Percentiles rank a stretch among this genome's conserved stretches.
Conservation (phyloP, 805 yeast genomes). For the Saccharomycopsis vini region DNA sequence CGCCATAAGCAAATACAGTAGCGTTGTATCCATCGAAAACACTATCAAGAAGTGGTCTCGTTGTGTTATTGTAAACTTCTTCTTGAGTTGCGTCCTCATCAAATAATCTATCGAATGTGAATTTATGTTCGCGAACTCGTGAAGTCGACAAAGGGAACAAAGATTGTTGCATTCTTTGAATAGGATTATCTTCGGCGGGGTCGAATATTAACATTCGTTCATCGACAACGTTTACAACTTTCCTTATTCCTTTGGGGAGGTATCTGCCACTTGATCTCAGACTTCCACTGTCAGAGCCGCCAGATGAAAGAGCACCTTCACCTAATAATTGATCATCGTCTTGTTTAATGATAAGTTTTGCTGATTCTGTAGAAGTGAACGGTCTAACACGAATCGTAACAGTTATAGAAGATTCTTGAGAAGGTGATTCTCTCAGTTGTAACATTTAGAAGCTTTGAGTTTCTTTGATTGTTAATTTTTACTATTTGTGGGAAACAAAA, state of each 20-base stretch:
- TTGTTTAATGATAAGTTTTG: slow-evolving; percentile 33
- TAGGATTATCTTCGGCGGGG: slow-evolving; percentile 67
- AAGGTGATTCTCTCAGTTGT: neutral
- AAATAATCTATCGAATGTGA: slow-evolving; percentile 74
- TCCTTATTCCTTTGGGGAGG: slow-evolving; percentile 48
- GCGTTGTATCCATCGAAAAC: slow-evolving; percentile 82
- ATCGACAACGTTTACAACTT: slow-evolving; percentile 71
- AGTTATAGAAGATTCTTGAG: slow-evolving; percentile 49
- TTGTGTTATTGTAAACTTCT: slow-evolving; percentile 57
- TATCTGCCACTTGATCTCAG: slow-evolving; percentile 2
- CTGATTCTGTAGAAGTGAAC: slow-evolving; percentile 52
- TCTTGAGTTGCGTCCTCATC: slow-evolving; percentile 57
- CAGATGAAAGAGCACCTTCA: slow-evolving; percentile 41
- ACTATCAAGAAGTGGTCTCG: slow-evolving; percentile 62
- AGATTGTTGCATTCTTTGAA: slow-evolving; percentile 37
- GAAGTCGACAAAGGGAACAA: slow-evolving; percentile 33
- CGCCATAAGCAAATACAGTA: slow-evolving; percentile 92
- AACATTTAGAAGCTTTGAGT: neutral
- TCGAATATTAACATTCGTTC: slow-evolving; percentile 81
- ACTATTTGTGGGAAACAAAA: too few species aligned
- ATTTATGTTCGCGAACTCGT: slow-evolving; percentile 62
- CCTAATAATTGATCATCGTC: slow-evolving; percentile 39
- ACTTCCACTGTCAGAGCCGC: neutral
- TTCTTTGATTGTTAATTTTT: too few species aligned
- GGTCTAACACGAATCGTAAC: slow-evolving; percentile 84